phyloP scores from a whole-genome alignment of 257 asterid species.

The Anisodus tanguticus region DNA sequence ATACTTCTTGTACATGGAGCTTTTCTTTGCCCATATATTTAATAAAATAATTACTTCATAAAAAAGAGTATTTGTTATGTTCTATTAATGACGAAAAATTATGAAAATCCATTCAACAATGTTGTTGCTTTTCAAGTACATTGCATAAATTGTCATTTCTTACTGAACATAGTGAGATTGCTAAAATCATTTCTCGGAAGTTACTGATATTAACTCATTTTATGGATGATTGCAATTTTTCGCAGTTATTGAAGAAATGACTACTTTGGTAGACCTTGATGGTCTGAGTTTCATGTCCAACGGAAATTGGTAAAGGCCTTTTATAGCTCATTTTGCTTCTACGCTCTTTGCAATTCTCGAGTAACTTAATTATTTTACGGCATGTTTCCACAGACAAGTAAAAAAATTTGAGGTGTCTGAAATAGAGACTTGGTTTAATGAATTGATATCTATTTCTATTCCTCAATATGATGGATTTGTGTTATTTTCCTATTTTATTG shows the following conservation, averaged over 20 bases:
- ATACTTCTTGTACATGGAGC: too few relatives aligned
- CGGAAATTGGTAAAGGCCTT: constrained; percentile 81
- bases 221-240: constrained; percentile 10
- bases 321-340: constrained; percentile 12
- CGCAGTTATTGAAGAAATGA: constrained; percentile 91
- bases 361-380: neutral
- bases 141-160: neutral
- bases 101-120: neutral
- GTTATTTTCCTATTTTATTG: neutral
- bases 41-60: too few relatives aligned
- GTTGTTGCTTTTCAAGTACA: neutral
- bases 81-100: neutral
- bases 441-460: neutral
- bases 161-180: constrained; percentile 9
- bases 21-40: too few relatives aligned
- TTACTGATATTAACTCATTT: neutral
- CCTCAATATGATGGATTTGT: neutral
- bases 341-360: neutral
- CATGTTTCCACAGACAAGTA: neutral
- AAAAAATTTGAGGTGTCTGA: neutral
- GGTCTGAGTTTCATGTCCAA: constrained; percentile 75
- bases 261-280: constrained; percentile 68
- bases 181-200: neutral
- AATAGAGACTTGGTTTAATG: neutral
- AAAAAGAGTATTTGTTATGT: too few relatives aligned